Evolutionary conservation across 2,329 filamentous ascomycete genomes (phyloP).

Genomic region (Gnomoniopsis smithogilvyi): DNA sequence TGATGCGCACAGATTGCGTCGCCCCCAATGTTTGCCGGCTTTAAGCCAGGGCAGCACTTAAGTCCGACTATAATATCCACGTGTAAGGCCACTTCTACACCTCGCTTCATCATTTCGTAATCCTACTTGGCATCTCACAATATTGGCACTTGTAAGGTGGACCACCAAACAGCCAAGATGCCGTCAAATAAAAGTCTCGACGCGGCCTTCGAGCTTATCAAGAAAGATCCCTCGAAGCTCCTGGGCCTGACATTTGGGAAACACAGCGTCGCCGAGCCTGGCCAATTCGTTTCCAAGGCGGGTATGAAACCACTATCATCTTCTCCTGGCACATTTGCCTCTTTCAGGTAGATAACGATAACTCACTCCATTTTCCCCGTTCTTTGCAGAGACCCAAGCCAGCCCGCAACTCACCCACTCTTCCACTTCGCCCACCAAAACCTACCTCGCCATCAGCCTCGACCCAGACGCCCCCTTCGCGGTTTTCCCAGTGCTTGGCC

Average conservation of each 20-base stretch:
- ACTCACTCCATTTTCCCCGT: not conserved
- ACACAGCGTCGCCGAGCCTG: slow-evolving; percentile 1
- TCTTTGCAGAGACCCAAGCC: slow-evolving; percentile 6
- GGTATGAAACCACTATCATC: not conserved
- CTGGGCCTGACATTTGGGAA: slow-evolving; percentile 12
- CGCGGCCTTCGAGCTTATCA: slow-evolving; percentile 4
- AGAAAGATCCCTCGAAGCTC: slow-evolving; percentile 1
- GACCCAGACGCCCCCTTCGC: slow-evolving; percentile 47
- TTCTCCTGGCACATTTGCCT: not conserved
- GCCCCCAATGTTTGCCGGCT: too few relatives aligned
- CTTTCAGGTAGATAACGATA: not conserved
- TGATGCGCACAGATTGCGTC: too few relatives aligned
- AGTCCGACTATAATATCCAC: too few relatives aligned
- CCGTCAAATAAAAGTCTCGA: slow-evolving; percentile 10
- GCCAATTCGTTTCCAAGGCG: slow-evolving; percentile 7
- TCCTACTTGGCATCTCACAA: too few relatives aligned
- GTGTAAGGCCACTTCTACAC: too few relatives aligned
- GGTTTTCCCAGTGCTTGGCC: slow-evolving; percentile 37
- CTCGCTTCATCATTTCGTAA: too few relatives aligned
- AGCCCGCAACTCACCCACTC: slow-evolving; percentile 3
- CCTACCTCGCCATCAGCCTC: slow-evolving; percentile 38
- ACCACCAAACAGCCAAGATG: slow-evolving; percentile 5
- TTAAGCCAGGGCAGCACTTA: too few relatives aligned
- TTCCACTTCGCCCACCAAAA: slow-evolving; percentile 8
- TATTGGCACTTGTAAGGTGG: too few relatives aligned